Conservation (phyloP, 2,329 filamentous ascomycete genomes). For the Aspergillus eucalypticola region DNA sequence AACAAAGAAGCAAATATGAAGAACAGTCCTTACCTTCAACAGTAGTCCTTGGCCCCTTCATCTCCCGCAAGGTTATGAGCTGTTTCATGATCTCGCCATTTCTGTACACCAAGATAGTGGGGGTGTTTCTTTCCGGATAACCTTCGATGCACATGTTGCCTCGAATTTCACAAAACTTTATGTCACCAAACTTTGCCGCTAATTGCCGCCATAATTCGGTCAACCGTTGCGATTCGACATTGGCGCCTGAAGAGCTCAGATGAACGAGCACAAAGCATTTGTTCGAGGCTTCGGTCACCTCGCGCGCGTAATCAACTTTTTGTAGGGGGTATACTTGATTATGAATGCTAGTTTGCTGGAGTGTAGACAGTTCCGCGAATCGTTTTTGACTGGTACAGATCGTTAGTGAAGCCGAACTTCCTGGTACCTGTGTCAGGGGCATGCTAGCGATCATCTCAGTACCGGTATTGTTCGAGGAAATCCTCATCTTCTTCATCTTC, state of each 20-base stretch:
- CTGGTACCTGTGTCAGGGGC: neutral
- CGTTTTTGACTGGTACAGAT: slow-evolving; percentile 65
- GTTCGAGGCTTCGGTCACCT: slow-evolving; percentile 87
- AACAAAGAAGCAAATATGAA: neutral
- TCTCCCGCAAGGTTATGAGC: slow-evolving; percentile 79
- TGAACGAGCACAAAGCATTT: slow-evolving; percentile 71
- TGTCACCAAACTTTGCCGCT: slow-evolving; percentile 81
- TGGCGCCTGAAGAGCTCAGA: slow-evolving; percentile 75
- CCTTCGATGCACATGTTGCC: slow-evolving; percentile 93
- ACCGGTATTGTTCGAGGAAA: slow-evolving; percentile 83
- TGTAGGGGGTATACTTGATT: slow-evolving; percentile 91
- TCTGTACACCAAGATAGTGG: slow-evolving; percentile 88
- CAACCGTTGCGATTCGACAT: slow-evolving; percentile 80
- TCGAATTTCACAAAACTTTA: slow-evolving; percentile 97
- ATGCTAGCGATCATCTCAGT: slow-evolving; percentile 11
- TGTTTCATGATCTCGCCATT: slow-evolving; percentile 92
- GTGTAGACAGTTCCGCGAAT: slow-evolving; percentile 73
- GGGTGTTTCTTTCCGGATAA: slow-evolving; percentile 92
- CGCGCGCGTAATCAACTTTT: slow-evolving; percentile 87
- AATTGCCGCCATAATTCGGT: slow-evolving; percentile 83
- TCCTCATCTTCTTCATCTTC: slow-evolving; percentile 95
- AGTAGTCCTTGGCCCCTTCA: slow-evolving; percentile 71
- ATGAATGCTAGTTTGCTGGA: slow-evolving; percentile 76
- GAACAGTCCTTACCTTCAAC: slow-evolving; percentile 52
- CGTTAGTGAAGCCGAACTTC: neutral